Conservation (phyloP, 805 yeast species). For the Ogataea allantospora region DNA sequence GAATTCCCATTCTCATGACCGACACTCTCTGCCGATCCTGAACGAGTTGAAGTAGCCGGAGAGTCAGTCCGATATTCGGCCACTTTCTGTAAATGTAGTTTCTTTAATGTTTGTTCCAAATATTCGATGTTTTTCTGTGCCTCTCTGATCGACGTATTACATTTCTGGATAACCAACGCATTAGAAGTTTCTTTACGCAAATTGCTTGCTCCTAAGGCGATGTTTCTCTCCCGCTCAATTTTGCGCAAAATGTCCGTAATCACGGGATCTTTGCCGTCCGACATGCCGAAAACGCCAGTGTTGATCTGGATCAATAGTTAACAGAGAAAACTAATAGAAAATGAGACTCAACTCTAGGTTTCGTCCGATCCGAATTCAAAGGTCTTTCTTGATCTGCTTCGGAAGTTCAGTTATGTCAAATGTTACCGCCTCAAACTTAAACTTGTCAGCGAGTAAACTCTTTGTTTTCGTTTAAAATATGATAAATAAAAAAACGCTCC, state of each 20-base stretch:
- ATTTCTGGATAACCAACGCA: constrained; percentile 80
- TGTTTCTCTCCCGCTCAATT: constrained; percentile 84
- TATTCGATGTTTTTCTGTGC: constrained; percentile 90
- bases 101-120: constrained; percentile 71
- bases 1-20: constrained; percentile 7
- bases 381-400: neutral
- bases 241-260: constrained; percentile 73
- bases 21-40: constrained; percentile 4
- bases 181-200: constrained; percentile 78
- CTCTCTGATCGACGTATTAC: constrained; percentile 87
- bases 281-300: constrained; percentile 18
- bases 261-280: constrained; percentile 35
- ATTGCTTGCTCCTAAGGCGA: constrained; percentile 83
- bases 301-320: constrained; percentile 9
- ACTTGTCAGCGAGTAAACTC: constrained; percentile 1
- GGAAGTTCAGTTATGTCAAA: neutral
- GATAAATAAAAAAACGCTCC: constrained; percentile 10
- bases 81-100: constrained; percentile 43
- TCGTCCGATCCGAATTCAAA: neutral
- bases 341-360: neutral
- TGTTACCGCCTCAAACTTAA: neutral
- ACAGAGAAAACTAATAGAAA: neutral
- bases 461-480: constrained; percentile 6
- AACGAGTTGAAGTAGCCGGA: constrained; percentile 2
- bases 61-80: constrained; percentile 4